Base-by-base conservation (phyloP, 2,329 filamentous ascomycete species). In the Paraphaeosphaeria sporulosa region DNA sequence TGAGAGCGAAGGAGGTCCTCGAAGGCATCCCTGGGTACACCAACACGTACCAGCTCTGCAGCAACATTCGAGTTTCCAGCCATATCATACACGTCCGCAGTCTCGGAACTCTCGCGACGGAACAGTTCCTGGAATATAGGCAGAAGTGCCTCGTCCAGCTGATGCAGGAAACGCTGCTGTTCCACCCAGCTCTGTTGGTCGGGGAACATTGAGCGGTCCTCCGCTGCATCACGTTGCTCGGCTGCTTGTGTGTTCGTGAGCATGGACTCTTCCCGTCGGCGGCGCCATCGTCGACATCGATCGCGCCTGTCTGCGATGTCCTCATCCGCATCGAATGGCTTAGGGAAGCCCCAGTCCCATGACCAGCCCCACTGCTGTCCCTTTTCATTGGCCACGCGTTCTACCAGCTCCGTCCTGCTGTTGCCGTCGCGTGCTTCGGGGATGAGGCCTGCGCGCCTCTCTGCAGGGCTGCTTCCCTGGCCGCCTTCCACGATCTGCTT, bases 11-110 rank as follows among this genome's bases (percentile, higher is more conserved):
- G 64, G 10, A 89, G 78, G 65, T 89, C 86, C 66, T 88, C 85
- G 64, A 87, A 88, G 0, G 86, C 86, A 53, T 84, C 82, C 17
- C 84, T 80, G 85, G 86, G 87, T 34, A 79, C 78, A 50, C 76
- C 64, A 64, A 78, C 57, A 47, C 72, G 62, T 71, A 76, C 30
- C 67, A 79, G 51, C 61, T 72, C 40, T 43, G 76, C 70, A 60
- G 84, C 76, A n/a, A 78, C 73, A 65, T 87, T 85, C 1, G 87
- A 73, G 19, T 80, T 74, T n/a, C 84, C 30, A 40, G 30, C 40
- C 30, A 57, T 57, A 8, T 51, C 51, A 19, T 17, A 44, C 21
- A 32, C 21, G n/a, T 54, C 32, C 5, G 34, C 25, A 4, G 42
- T 21, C 27, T 17, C 15, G 25, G 19, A 4, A 6, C 61, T 44